Evolutionary conservation across 2,329 filamentous ascomycete genomes (phyloP).

Genomic region (Talaromyces sp.): DNA sequence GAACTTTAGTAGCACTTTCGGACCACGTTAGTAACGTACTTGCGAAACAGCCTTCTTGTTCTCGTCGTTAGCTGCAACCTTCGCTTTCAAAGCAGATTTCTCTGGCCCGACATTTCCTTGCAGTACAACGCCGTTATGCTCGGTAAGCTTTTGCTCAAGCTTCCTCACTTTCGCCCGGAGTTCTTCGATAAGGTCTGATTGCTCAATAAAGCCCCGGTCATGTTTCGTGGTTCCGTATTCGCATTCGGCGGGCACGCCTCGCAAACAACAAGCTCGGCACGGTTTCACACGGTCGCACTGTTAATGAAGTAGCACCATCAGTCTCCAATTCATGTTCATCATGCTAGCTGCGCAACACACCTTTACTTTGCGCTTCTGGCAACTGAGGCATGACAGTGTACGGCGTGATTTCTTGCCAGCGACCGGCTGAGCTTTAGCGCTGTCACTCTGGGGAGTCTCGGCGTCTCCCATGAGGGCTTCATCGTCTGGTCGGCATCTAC

Average conservation of each 20-base stretch:
- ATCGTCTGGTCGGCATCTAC: conserved; percentile 6
- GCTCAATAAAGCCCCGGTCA: conserved; percentile 30
- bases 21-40: background rate
- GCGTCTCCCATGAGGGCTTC: conserved; percentile 13
- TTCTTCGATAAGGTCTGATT: conserved; percentile 28
- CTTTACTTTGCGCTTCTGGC: conserved; percentile 34
- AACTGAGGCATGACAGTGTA: conserved; percentile 30
- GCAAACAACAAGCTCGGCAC: conserved; percentile 30
- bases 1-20: background rate
- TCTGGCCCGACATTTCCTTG: background rate
- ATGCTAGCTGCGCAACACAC: conserved; percentile 18
- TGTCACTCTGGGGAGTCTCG: conserved; percentile 8
- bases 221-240: conserved; percentile 31
- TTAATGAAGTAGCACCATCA: background rate
- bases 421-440: conserved; percentile 3
- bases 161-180: conserved; percentile 23
- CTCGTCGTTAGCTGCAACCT: background rate
- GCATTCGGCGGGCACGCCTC: conserved; percentile 29
- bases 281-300: conserved; percentile 32
- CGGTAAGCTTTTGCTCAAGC: conserved; percentile 22
- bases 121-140: conserved; percentile 2
- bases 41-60: background rate
- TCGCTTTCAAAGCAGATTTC: background rate
- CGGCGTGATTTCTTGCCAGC: conserved; percentile 28
- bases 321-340: background rate